phyloP scores from a whole-genome alignment of 2,329 filamentous ascomycete genomes.

The Leptodontidium sp. region DNA sequence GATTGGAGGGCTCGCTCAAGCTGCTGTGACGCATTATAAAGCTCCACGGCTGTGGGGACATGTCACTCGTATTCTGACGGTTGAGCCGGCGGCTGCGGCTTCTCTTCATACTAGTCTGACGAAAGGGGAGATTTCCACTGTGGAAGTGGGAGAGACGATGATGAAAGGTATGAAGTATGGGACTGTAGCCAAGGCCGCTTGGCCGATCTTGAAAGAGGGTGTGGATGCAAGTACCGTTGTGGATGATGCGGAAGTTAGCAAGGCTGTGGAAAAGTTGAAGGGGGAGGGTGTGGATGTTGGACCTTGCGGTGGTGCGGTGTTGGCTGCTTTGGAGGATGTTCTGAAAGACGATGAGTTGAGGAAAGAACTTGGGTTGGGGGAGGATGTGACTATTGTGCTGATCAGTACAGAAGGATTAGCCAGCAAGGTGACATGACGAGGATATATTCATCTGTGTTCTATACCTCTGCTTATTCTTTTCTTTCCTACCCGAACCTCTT shows the following conservation, averaged over 20 bases:
- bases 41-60: background rate
- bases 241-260: background rate
- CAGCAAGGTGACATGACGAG: background rate
- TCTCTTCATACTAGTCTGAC: background rate
- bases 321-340: background rate
- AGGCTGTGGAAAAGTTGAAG: background rate
- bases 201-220: slow-evolving; percentile 10
- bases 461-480: no score
- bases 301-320: background rate
- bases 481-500: no score
- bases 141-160: background rate
- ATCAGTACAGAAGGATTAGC: background rate
- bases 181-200: background rate
- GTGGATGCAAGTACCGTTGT: slow-evolving; percentile 4
- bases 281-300: background rate
- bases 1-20: slow-evolving; percentile 9
- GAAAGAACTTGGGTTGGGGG: background rate
- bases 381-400: background rate
- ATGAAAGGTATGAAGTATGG: slow-evolving; percentile 9
- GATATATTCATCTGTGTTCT: background rate
- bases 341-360: background rate
- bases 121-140: background rate
- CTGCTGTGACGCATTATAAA: slow-evolving; percentile 21
- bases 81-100: slow-evolving; percentile 6
- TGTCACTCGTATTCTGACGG: slow-evolving; percentile 10